Evolutionary conservation across 2,329 filamentous ascomycete genomes (phyloP).

Genomic region (Penicillium concentricum): DNA sequence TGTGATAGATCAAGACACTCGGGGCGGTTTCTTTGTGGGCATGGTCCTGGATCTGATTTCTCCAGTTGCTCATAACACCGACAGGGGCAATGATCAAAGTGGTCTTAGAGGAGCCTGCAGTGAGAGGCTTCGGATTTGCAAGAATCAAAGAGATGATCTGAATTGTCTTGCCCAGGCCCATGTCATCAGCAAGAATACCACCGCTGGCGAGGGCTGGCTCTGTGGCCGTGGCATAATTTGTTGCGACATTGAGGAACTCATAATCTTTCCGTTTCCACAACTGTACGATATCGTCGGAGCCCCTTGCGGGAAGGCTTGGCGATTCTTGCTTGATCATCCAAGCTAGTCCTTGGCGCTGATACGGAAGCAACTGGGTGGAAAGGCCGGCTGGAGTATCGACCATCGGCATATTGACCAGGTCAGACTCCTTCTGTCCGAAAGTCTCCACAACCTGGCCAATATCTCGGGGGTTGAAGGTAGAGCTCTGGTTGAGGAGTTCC

Average conservation of each 20-base stretch:
- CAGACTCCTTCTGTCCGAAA: conserved; percentile 68
- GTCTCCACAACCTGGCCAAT: conserved; percentile 65
- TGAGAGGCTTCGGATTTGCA: conserved; percentile 48
- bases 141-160: conserved; percentile 80
- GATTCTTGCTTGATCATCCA: conserved; percentile 80
- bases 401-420: conserved; percentile 69
- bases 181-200: conserved; percentile 86
- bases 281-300: conserved; percentile 65
- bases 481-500: conserved; percentile 64
- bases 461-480: conserved; percentile 66
- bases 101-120: conserved; percentile 52
- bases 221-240: conserved; percentile 60
- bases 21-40: conserved; percentile 63
- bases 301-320: conserved; percentile 61
- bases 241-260: conserved; percentile 67
- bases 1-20: conserved; percentile 73
- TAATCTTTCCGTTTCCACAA: conserved; percentile 66
- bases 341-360: conserved; percentile 74
- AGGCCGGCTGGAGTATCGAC: conserved; percentile 67
- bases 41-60: conserved; percentile 72
- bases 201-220: conserved; percentile 69
- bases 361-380: conserved; percentile 68
- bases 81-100: conserved; percentile 81
- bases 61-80: conserved; percentile 89
- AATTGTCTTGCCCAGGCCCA: conserved; percentile 88